Evolutionary conservation across 1,139 yeast species (phyloP), one percentile per base, ranked within the genome.

Genomic region (Arxiozyma bovina): DNA sequence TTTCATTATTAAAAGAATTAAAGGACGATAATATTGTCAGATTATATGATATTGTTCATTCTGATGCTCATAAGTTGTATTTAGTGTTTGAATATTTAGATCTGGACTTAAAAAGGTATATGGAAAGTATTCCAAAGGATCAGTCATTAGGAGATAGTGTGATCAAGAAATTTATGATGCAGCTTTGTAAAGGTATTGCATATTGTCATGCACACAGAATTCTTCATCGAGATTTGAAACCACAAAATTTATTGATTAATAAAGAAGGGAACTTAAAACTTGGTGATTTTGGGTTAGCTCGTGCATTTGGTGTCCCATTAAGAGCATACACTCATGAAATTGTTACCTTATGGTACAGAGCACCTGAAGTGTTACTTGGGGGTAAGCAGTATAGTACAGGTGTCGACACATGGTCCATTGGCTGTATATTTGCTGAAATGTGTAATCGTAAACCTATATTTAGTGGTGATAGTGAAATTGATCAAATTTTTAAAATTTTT

Each of bases 351-450:
- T 93, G 99, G 99, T 93, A 93, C 72, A 79, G 99, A 62, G 91
- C 98, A 0, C 99, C 99, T 0, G 99, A 93, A 70, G 89, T 93
- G 57, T 76, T 93, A 60, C 77, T 93, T 45, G 99, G 99, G 40
- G 97, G 98, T 25, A 89, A 95, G 62, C 98, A 93, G 71, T 93
- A 93, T 72, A 88, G 96, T 52, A 93, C 98, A 0, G 98, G 98
- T 30, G 98, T 93, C 51, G 99, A 93, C 70, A 90, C 94, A 85
- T 93, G 99, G 99, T 88, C 96, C 20, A 88, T 90, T 56, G 99
- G 99, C 23, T 91, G 98, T 71, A 93, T 93, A 55, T 93, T 94
- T 73, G 99, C 98, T 6, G 99, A 93, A 71, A 91, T 93, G 98
- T 93, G 94, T 63, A 89, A 91, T 67, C 79, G 99, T 59, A 89